Percentiles rank a stretch among this genome's conserved stretches.
phyloP scores from a whole-genome alignment of 164 flowering plant species.

The Annona cherimola region DNA sequence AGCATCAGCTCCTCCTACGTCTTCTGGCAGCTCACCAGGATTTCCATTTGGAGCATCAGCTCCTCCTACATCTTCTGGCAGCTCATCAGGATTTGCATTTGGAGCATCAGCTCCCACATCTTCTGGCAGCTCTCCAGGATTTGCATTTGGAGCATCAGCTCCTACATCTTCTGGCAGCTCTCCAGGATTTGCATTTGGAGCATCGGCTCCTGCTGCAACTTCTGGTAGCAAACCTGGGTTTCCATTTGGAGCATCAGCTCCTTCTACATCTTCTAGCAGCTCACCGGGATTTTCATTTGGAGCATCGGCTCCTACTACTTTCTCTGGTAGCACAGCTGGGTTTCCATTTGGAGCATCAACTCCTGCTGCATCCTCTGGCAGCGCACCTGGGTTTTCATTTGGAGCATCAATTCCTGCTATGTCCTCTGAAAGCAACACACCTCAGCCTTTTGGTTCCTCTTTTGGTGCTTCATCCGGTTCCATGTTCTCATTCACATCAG shows the following conservation, averaged over 20 bases:
- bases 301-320: no score
- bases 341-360: background rate
- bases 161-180: no score
- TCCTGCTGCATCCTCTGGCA: constrained; percentile 19
- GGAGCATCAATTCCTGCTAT: constrained; percentile 33
- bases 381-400: constrained; percentile 39
- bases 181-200: constrained; percentile 22
- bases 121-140: constrained; percentile 4
- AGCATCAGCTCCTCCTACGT: constrained; percentile 25
- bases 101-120: background rate
- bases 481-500: constrained; percentile 40
- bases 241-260: no score
- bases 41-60: no score
- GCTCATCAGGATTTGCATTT: background rate
- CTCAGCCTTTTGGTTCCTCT: constrained; percentile 34
- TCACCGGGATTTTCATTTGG: no score
- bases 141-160: constrained; percentile 15
- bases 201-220: no score
- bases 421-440: constrained; percentile 12
- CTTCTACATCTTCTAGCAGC: no score
- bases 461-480: constrained; percentile 34
- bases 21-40: constrained; percentile 17
- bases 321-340: no score
- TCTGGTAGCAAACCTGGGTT: no score
- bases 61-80: no score